phyloP scores from a whole-genome alignment of 768 basidiomycete species.

The Grammothele lineata region DNA sequence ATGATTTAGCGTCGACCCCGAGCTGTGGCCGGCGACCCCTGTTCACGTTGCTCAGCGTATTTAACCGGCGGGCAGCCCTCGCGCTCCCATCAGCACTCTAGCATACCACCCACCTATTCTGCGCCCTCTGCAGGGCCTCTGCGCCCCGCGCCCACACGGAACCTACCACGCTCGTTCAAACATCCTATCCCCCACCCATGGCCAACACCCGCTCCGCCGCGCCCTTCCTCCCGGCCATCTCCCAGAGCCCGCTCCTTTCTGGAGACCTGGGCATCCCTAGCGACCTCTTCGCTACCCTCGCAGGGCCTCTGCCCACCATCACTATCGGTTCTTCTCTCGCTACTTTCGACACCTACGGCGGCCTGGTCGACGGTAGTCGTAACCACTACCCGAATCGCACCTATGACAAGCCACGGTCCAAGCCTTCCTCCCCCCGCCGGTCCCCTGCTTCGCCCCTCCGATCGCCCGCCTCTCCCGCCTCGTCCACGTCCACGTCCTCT shows the following conservation, averaged over 20 bases:
- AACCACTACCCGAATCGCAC: too few relatives aligned
- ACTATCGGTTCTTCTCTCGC: too few relatives aligned
- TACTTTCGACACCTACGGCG: too few relatives aligned
- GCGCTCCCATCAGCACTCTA: constrained; percentile 5
- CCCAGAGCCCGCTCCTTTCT: constrained; percentile 29
- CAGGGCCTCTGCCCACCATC: constrained; percentile 12
- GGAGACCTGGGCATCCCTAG: constrained; percentile 12
- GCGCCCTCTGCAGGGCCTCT: background rate
- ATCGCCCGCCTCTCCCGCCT: background rate
- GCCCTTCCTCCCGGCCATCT: constrained; percentile 24
- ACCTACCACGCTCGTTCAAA: background rate
- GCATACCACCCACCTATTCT: constrained; percentile 8
- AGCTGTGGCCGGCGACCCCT: too few relatives aligned
- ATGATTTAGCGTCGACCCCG: too few relatives aligned
- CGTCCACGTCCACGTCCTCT: background rate
- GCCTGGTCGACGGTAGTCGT: too few relatives aligned
- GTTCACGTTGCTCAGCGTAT: too few relatives aligned
- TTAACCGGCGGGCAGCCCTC: background rate
- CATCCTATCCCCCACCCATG: background rate
- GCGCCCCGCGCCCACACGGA: background rate
- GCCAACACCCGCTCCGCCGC: background rate
- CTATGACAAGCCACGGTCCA: background rate
- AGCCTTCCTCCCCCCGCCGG: background rate
- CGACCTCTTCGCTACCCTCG: constrained; percentile 17
- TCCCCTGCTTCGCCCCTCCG: background rate